Base-by-base conservation (phyloP, 2,329 filamentous ascomycete species). In the Neurospora sp. region DNA sequence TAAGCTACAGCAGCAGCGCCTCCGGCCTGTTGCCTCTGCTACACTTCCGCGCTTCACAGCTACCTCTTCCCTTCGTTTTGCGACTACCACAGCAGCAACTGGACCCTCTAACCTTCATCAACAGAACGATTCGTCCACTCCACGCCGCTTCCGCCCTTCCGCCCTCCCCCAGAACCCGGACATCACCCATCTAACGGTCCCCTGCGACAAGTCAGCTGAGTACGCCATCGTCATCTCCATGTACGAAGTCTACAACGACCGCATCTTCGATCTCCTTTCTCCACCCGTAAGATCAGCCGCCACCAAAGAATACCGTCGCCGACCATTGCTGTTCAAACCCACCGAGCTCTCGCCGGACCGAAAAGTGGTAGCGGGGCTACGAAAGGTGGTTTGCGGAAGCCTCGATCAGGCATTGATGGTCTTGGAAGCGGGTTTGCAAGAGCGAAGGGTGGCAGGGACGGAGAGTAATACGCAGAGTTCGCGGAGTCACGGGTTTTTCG, bases 191-290 rank as follows among this genome's bases (percentile, higher is more conserved):
- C 83, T 97, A 62, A 82, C 85, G 4, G 84, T 96, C 0, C 84
- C 88, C 0, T 83, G 89, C 67, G 91, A 94, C 72, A 83, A 85
- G 0, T 86, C 86, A 23, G 88, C 90, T 69, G 93, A 97, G 75
- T 97, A 97, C 75, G 91, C 91, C 4, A 89, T 99, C 69, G 83
- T 99, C 11, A 86, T 99, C 28, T 97, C 93, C 69, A 99, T 99
- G 94, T 98, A 98, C 80, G 96, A 99, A 79, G 95, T 99, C 1
- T 97, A 99, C 83, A 99, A 99, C 77, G 95, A 99, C 81, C 90
- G 94, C 42, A 98, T 99, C 74, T 98, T 96, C 78, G 96, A 99
- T 76, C 88, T 99, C 0, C 84, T 99, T 1, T 91, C 91, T 0
- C 87, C 88, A 0, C 85, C 87, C 2, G 80, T 84, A 28, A 86